Conservation (phyloP, 2,329 filamentous ascomycete species). For the Diaporthe nobilis region DNA sequence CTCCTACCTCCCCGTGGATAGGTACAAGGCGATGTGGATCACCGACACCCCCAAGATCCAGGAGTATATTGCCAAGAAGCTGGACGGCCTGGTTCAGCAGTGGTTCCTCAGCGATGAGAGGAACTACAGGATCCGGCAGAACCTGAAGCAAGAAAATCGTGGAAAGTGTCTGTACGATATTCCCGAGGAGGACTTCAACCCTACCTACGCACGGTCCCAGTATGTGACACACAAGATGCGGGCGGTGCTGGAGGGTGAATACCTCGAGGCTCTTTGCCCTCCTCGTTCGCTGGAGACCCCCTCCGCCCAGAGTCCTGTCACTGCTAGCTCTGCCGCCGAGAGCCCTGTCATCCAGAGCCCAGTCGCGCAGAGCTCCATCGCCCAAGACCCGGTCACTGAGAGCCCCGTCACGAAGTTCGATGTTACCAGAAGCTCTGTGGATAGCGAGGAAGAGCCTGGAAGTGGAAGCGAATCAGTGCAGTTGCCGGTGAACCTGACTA, state of each 20-base stretch:
- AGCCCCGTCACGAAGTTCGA: background rate
- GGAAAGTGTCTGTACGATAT: conserved; percentile 20
- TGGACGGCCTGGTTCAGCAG: background rate
- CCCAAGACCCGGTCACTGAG: background rate
- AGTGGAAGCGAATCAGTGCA: background rate
- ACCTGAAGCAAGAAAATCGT: background rate
- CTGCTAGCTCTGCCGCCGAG: background rate
- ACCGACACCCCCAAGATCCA: background rate
- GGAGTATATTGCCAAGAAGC: background rate
- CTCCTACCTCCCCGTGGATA: background rate
- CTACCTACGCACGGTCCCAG: background rate
- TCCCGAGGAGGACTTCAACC: conserved; percentile 18
- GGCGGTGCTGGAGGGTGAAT: conserved; percentile 14
- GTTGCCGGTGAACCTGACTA: background rate
- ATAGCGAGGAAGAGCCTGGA: background rate
- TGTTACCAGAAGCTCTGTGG: background rate
- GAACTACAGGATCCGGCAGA: conserved; percentile 20
- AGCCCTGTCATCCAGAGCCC: background rate
- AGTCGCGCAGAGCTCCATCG: background rate
- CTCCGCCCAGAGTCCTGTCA: background rate
- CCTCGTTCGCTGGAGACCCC: background rate
- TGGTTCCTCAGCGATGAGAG: conserved; percentile 34
- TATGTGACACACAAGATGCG: background rate
- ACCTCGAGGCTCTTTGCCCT: conserved; percentile 4
- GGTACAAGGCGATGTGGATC: conserved; percentile 20